Conservation (phyloP, 768 basidiomycete species). For the Tremella yokohamensis region DNA sequence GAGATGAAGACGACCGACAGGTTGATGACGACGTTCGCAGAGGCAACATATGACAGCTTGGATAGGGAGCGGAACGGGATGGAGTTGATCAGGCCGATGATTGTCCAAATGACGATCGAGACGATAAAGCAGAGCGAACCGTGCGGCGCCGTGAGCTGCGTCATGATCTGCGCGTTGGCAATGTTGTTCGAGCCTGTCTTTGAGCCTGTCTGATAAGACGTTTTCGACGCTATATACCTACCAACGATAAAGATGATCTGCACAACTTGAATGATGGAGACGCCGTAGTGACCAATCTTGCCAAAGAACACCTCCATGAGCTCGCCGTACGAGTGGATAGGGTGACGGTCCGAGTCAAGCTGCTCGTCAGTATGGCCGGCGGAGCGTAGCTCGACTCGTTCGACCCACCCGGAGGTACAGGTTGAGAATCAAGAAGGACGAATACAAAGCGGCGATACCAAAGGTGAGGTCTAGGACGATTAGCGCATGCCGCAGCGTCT, state of each 20-base stretch:
- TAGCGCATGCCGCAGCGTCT: not conserved
- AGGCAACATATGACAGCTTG: constrained; percentile 7
- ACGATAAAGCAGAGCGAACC: constrained; percentile 6
- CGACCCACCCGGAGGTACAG: constrained; percentile 8
- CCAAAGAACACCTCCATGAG: constrained; percentile 10
- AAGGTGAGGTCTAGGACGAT: constrained; percentile 5
- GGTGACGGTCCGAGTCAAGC: constrained; percentile 6
- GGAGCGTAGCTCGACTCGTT: not conserved
- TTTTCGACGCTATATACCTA: not conserved
- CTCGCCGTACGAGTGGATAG: constrained; percentile 9
- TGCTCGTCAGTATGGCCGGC: not conserved
- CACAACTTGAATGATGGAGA: constrained; percentile 5
- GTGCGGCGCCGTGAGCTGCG: constrained; percentile 7
- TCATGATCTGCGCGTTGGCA: constrained; percentile 7
- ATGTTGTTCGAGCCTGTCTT: constrained; percentile 6
- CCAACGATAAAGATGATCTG: constrained; percentile 9
- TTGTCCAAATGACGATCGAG: constrained; percentile 8
- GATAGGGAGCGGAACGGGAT: constrained; percentile 4
- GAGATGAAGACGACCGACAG: constrained; percentile 8
- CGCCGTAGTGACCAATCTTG: constrained; percentile 8
- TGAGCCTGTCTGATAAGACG: not conserved
- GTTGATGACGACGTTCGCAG: constrained; percentile 10
- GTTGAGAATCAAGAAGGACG: constrained; percentile 6
- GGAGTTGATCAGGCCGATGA: constrained; percentile 6
- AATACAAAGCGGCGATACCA: constrained; percentile 7